A percentile compares a stretch with the other conserved stretches of the same genome.
These are phyloP conservation scores for Tubosaeta sp. DNA, from an alignment of 768 basidiomycete species.

Conservation along the genomic window DNA sequence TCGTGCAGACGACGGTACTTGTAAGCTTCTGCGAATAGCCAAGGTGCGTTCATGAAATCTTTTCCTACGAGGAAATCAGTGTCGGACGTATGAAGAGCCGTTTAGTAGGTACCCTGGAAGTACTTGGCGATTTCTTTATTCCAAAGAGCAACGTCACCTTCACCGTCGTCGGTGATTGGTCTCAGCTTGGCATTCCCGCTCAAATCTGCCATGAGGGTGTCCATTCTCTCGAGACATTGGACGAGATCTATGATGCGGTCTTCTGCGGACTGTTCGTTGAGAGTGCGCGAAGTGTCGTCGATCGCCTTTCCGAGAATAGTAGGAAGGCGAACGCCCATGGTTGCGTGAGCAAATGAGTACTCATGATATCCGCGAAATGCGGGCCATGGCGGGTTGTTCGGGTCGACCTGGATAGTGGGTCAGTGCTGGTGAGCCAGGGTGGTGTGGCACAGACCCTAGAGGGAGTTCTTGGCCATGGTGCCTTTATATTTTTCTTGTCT, in stretches of 20 bases:
- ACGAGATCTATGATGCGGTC: slow-evolving; percentile 82
- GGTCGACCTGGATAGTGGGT: slow-evolving; percentile 51
- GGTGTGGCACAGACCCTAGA: slow-evolving; percentile 47
- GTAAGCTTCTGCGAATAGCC: slow-evolving; percentile 95
- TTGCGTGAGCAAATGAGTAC: slow-evolving; percentile 84
- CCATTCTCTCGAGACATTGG: slow-evolving; percentile 85
- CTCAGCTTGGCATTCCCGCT: slow-evolving; percentile 80
- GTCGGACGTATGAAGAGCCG: background rate
- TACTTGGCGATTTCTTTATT: slow-evolving; percentile 96
- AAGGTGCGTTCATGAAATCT: slow-evolving; percentile 94
- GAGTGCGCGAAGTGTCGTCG: slow-evolving; percentile 83
- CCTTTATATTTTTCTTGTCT: slow-evolving; percentile 66
- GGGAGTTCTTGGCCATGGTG: slow-evolving; percentile 71
- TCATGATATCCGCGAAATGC: slow-evolving; percentile 79
- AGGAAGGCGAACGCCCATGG: slow-evolving; percentile 93
- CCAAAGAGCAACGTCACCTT: slow-evolving; percentile 92
- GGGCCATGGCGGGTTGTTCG: slow-evolving; percentile 81
- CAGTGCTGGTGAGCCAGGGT: background rate
- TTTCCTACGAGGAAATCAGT: slow-evolving; percentile 45
- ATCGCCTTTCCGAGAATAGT: slow-evolving; percentile 96
- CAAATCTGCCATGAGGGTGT: slow-evolving; percentile 81
- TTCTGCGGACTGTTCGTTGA: slow-evolving; percentile 82
- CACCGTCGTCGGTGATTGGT: slow-evolving; percentile 86
- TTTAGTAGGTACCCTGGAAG: slow-evolving; percentile 64
- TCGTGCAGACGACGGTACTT: slow-evolving; percentile 90